Percentiles rank a stretch among this genome's conserved stretches.
phyloP scores from a whole-genome alignment of 768 basidiomycete genomes.

The Mycena latifolia region DNA sequence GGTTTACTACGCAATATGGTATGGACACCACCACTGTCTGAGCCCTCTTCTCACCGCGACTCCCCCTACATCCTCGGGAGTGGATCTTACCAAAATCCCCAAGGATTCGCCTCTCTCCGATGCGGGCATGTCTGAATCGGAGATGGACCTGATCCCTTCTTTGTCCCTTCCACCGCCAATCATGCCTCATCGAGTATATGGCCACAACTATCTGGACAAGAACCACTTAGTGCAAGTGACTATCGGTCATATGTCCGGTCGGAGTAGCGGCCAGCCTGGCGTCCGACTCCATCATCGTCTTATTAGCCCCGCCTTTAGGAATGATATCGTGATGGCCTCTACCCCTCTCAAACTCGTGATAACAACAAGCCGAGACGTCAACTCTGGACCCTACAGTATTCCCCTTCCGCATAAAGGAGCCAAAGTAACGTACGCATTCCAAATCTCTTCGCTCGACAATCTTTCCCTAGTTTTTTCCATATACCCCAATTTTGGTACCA shows the following conservation, averaged over 20 bases:
- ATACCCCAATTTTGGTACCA: conserved; percentile 97
- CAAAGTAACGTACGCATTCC: conserved; percentile 86
- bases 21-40: conserved; percentile 83
- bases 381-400: conserved; percentile 91
- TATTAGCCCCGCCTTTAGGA: conserved; percentile 75
- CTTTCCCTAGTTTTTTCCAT: conserved; percentile 93
- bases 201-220: conserved; percentile 94
- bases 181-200: conserved; percentile 97
- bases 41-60: conserved; percentile 66
- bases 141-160: conserved; percentile 93
- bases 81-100: conserved; percentile 38
- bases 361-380: conserved; percentile 86
- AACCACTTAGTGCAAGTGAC: conserved; percentile 88
- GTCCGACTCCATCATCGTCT: conserved; percentile 83
- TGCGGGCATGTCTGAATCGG: conserved; percentile 61
- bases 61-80: conserved; percentile 43
- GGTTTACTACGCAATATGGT: conserved; percentile 97
- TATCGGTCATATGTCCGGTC: conserved; percentile 74
- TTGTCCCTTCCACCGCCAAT: conserved; percentile 98
- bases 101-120: conserved; percentile 57
- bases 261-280: conserved; percentile 50
- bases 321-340: conserved; percentile 75
- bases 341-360: conserved; percentile 96
- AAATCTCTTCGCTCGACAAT: conserved; percentile 78
- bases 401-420: conserved; percentile 84